phyloP scores from a whole-genome alignment of 2,329 filamentous ascomycete species.

The Cladorrhinum sp. region DNA sequence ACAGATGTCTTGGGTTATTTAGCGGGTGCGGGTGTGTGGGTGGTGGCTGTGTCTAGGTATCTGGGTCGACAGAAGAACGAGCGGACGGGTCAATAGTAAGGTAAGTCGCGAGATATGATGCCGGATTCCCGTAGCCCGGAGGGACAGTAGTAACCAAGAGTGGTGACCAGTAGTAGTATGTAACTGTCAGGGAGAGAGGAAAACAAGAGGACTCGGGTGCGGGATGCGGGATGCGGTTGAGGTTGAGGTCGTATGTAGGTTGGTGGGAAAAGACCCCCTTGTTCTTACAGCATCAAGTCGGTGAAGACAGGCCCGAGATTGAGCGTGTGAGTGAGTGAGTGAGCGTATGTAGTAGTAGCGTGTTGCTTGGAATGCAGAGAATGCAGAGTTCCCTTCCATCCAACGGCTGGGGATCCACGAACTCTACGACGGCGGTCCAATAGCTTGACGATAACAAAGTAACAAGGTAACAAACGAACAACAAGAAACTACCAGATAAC shows the following conservation, averaged over 20 bases:
- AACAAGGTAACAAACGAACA: not conserved
- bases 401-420: not conserved
- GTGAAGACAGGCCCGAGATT: not conserved
- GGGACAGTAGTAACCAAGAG: not conserved
- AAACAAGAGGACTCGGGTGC: not conserved
- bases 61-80: not conserved
- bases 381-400: not conserved
- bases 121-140: not conserved
- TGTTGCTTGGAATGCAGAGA: not conserved
- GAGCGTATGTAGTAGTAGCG: too few species aligned
- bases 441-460: not conserved
- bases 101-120: not conserved
- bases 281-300: not conserved
- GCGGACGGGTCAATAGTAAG: not conserved
- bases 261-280: not conserved
- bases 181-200: not conserved
- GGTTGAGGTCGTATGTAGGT: not conserved
- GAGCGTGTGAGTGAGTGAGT: too few species aligned
- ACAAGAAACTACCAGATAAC: slow-evolving; percentile 4
- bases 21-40: not conserved
- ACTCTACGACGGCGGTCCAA: not conserved
- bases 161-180: not conserved
- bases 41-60: not conserved
- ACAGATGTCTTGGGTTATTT: not conserved
- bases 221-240: not conserved